Conservation (phyloP, 305 asterid genomes). For the Rubia occidens region DNA sequence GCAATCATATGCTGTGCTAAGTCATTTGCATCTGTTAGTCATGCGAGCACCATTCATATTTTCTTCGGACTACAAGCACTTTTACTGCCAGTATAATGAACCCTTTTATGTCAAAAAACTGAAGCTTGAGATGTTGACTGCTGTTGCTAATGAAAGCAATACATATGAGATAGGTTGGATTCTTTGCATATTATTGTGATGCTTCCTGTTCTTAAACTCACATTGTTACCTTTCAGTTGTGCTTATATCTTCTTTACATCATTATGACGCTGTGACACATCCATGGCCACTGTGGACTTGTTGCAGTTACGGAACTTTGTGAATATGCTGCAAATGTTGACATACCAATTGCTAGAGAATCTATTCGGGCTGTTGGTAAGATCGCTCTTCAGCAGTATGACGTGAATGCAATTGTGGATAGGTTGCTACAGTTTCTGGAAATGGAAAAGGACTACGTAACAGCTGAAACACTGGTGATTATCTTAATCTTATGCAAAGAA, state of each 20-base stretch:
- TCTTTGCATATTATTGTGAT: conserved; percentile 1
- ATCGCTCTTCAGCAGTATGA: conserved; percentile 98
- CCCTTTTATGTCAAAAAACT: conserved; percentile 93
- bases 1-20: conserved; percentile 87
- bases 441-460: conserved; percentile 99
- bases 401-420: conserved; percentile 98
- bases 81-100: conserved; percentile 95
- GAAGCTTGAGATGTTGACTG: conserved; percentile 98
- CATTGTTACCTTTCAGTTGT: conserved; percentile 12
- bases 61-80: conserved; percentile 94
- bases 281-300: conserved; percentile 20
- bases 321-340: conserved; percentile 99
- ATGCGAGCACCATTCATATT: conserved; percentile 95
- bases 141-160: conserved; percentile 97
- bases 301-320: conserved; percentile 96
- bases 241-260: conserved; percentile 13
- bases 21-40: conserved; percentile 94
- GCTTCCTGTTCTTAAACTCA: conserved; percentile 11
- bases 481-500: conserved; percentile 3
- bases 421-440: conserved; percentile 97
- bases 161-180: conserved; percentile 88
- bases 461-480: conserved; percentile 93
- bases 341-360: conserved; percentile 97
- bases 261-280: conserved; percentile 15
- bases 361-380: conserved; percentile 98